Base-by-base conservation (phyloP, 371 early-diverging fungal species). In the Mycotypha africana region DNA sequence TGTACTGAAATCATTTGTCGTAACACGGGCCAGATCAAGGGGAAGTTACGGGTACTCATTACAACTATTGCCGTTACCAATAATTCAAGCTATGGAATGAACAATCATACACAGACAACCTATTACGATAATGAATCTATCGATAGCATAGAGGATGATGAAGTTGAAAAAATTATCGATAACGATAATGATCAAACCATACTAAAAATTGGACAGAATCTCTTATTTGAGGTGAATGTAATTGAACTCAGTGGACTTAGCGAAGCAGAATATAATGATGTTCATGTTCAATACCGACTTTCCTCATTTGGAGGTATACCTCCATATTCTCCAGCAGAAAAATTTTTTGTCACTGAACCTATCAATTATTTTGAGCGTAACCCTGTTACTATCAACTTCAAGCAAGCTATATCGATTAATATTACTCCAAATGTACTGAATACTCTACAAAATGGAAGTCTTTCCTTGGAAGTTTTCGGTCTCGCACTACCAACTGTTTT, bases 201-300 rank as follows among this genome's bases (percentile, higher is more conserved):
- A 1, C 45, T 73, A 14, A 46, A 53, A 14, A 62, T 67, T 10
- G 81, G 85, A 4, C 74, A 77, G 20, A 70, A 73, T 20, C 53
- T 91, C 12, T 49, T 81, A 16, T 86, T 93, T 52, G 90, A 91
- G 45, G 71, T 91, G 8, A 73, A 77, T 6, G 47, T 93, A 6
- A 43, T 83, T 14, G 78, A 85, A 16, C 50, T 91, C 5, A 75
- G 65, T 9, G 91, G 90, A 1, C 51, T 93, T 1, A 65, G 55
- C 24, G 92, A 91, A 62, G 46, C 58, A 9, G 80, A 85, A 40
- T 84, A 73, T 52, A 84, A 85, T 14, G 76, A 85, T 39, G 82
- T 91, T 10, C 94, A 93, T 55, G 81, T 84, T 24, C 91, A 90
- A 40, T 84, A 89, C 61, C 76, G 82, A 40, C 56, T 83, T 1